phyloP scores from a whole-genome alignment of 2,329 filamentous ascomycete species.

The Cladophialophora yegresii region DNA sequence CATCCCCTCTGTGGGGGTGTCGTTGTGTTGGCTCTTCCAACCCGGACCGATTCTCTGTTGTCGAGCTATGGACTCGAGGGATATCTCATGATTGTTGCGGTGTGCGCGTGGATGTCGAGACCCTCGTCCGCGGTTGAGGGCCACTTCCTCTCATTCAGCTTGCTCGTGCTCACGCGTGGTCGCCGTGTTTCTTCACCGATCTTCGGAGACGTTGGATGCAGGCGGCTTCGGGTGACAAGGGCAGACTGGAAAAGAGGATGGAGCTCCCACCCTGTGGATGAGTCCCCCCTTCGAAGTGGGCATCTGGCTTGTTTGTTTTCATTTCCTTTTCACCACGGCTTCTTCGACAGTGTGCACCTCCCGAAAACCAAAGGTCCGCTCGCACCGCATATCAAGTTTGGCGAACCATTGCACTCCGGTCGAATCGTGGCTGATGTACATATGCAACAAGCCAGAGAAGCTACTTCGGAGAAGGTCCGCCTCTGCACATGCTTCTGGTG shows the following conservation, averaged over 20 bases:
- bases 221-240: slow-evolving; percentile 14
- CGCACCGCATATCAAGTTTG: slow-evolving; percentile 18
- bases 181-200: slow-evolving; percentile 31
- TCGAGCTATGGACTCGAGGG: slow-evolving; percentile 34
- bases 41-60: slow-evolving; percentile 22
- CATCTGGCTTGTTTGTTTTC: slow-evolving; percentile 1
- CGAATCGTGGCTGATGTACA: neutral
- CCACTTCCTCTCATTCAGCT: slow-evolving; percentile 5
- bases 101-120: slow-evolving; percentile 34
- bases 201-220: slow-evolving; percentile 32
- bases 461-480: slow-evolving; percentile 23
- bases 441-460: neutral
- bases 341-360: neutral
- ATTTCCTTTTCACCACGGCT: neutral
- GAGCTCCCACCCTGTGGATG: slow-evolving; percentile 16
- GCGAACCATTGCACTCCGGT: slow-evolving; percentile 18
- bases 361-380: slow-evolving; percentile 13
- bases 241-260: neutral
- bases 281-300: slow-evolving; percentile 24
- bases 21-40: slow-evolving; percentile 28
- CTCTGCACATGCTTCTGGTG: slow-evolving; percentile 26
- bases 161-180: slow-evolving; percentile 6
- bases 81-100: slow-evolving; percentile 30
- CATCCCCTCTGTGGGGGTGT: slow-evolving; percentile 15
- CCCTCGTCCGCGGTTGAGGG: slow-evolving; percentile 25